Evolutionary conservation across 2,329 filamentous ascomycete species (phyloP), one percentile per base, ranked within the genome.

Genomic region (Escovopsis sp.): DNA sequence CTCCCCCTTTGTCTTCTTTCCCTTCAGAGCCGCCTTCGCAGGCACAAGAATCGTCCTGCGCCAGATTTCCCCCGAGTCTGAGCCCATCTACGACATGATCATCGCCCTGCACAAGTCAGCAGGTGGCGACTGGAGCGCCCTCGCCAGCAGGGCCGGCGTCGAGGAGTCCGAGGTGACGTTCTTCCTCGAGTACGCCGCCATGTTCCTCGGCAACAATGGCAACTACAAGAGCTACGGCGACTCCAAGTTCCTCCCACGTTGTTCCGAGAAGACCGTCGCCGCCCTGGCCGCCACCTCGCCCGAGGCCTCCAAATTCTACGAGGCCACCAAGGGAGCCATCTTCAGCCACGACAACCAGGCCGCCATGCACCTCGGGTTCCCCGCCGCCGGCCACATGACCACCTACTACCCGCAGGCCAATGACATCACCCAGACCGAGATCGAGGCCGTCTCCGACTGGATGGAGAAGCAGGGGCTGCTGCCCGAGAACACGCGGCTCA

Each of bases 191-290:
- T 90, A 88, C 54, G 68, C 79, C 7, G 74, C 72, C 21, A 79
- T 84, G 56, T 86, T 90, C 55, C 63, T 90, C 3, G 80, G 80
- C 31, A 90, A 88, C 52, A 68, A 68, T 41, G 81, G 84, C 43
- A 90, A 90, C 57, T 90, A 88, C 62, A 88, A 88, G 62, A 80
- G 79, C 46, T 88, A 87, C 48, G 84, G 84, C 30, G 82, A 90
- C 56, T 72, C 78, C 48, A 90, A 90, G 53, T 87, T 90, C 51
- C 70, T 90, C 38, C 83, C 83, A 2, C 68, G 81, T 45, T 73
- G 80, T 48, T 63, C 68, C 6, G 68, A 76, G 45, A 68, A 71
- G 39, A 69, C 66, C 5, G 68, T 87, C 40, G 67, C 72, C 34
- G 69, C 76, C 40, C 63, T 88, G 25, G 76, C 78, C 31, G 63